Evolutionary conservation across 202 grass and related monocot species (phyloP).

Genomic region (Digitaria exilis): DNA sequence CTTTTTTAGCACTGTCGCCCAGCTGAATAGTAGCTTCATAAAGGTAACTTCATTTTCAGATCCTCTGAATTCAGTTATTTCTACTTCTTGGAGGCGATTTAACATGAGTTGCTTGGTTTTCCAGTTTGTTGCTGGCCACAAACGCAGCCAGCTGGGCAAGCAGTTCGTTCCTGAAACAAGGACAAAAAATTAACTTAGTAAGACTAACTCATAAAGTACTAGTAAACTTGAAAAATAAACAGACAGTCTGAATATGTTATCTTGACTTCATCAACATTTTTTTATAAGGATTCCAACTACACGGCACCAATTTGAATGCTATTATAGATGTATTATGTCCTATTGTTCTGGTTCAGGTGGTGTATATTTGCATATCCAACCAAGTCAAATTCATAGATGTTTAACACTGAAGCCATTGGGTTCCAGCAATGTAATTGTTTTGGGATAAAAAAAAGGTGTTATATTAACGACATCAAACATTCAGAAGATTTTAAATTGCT

Average conservation of each 20-base stretch:
- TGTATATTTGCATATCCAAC: no score
- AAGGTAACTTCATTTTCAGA: constrained; percentile 13
- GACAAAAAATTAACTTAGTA: neutral
- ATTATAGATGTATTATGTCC: no score
- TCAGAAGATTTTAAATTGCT: neutral
- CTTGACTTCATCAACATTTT: neutral
- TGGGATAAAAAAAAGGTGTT: neutral
- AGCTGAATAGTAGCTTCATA: neutral
- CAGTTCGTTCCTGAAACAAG: neutral
- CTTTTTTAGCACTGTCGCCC: neutral
- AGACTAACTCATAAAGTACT: neutral
- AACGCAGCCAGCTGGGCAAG: neutral
- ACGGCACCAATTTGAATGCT: neutral
- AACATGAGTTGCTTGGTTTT: neutral
- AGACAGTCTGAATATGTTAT: neutral
- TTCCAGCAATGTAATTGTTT: neutral
- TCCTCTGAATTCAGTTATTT: neutral
- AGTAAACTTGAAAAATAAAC: neutral
- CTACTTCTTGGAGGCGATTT: neutral
- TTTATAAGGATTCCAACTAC: no score
- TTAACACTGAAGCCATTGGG: neutral
- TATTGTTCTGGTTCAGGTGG: no score
- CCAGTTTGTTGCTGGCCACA: neutral
- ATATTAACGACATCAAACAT: neutral
- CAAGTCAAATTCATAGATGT: no score